Conservation (phyloP, 2,329 filamentous ascomycete genomes). For the Botrytis byssoidea region DNA sequence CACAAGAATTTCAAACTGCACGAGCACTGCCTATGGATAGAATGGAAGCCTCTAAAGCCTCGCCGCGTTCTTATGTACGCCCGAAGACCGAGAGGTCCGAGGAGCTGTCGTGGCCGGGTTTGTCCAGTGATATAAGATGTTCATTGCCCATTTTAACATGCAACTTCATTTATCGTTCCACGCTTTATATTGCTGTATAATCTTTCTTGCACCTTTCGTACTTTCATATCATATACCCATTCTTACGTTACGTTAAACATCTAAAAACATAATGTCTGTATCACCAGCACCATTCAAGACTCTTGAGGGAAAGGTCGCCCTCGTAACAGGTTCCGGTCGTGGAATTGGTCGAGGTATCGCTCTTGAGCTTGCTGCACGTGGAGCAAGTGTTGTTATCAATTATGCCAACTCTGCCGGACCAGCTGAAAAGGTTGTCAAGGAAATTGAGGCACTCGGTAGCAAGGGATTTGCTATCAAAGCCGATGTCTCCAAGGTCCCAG, state of each 20-base stretch:
- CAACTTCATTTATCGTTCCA: background rate
- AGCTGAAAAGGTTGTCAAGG: constrained; percentile 55
- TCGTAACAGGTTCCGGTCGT: constrained; percentile 79
- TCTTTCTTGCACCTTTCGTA: background rate
- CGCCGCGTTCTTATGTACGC: constrained; percentile 15
- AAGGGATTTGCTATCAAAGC: constrained; percentile 55
- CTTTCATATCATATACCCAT: constrained; percentile 12
- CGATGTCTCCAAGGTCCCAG: constrained; percentile 54
- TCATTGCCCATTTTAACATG: background rate
- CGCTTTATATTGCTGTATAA: background rate
- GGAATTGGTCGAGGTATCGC: constrained; percentile 63
- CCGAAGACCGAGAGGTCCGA: constrained; percentile 22
- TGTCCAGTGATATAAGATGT: constrained; percentile 19
- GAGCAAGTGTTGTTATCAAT: constrained; percentile 53
- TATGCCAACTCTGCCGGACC: constrained; percentile 56
- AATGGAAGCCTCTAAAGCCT: constrained; percentile 16
- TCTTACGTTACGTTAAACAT: background rate
- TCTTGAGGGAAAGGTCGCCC: constrained; percentile 65
- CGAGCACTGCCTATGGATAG: background rate
- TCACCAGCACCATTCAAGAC: constrained; percentile 18
- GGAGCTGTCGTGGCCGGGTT: background rate
- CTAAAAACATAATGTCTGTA: constrained; percentile 7
- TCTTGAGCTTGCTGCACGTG: constrained; percentile 42
- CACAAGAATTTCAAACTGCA: constrained; percentile 3
- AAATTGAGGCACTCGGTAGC: constrained; percentile 51